These are phyloP conservation scores for Cladosporium sphaerospermum DNA, from an alignment of 2,329 filamentous ascomycete species.

Conservation along the genomic window DNA sequence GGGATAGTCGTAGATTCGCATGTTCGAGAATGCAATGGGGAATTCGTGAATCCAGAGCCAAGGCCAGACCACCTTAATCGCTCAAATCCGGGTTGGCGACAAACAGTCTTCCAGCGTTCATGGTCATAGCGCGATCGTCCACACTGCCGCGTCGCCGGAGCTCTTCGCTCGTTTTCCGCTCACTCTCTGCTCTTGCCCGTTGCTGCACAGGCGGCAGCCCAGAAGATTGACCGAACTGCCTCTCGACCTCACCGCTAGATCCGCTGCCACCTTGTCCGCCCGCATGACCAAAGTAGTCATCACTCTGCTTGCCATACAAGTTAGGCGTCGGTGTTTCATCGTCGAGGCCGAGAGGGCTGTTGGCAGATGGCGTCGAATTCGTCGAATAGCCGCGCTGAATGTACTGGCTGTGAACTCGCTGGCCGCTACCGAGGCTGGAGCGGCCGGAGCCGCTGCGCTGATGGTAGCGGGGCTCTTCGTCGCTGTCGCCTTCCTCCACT, in stretches of 20 bases:
- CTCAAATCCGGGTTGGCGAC: slow-evolving; percentile 76
- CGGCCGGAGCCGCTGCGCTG: slow-evolving; percentile 67
- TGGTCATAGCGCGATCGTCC: slow-evolving; percentile 72
- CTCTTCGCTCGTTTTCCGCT: slow-evolving; percentile 64
- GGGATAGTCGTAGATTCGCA: no score
- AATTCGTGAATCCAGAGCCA: no score
- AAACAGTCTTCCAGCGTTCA: slow-evolving; percentile 63
- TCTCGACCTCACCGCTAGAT: slow-evolving; percentile 44
- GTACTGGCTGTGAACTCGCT: slow-evolving; percentile 20
- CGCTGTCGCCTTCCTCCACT: slow-evolving; percentile 80
- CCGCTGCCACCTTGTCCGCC: slow-evolving; percentile 36
- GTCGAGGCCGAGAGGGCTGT: slow-evolving; percentile 32
- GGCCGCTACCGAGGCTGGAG: slow-evolving; percentile 50
- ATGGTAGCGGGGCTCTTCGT: slow-evolving; percentile 60
- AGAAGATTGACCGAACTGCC: slow-evolving; percentile 50
- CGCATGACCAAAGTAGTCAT: slow-evolving; percentile 39
- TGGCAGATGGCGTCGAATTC: slow-evolving; percentile 9
- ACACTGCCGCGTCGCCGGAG: slow-evolving; percentile 72
- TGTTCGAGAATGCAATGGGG: no score
- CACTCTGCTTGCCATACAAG: slow-evolving; percentile 24
- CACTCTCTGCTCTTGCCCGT: slow-evolving; percentile 36
- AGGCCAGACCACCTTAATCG: slow-evolving; percentile 28
- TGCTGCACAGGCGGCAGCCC: slow-evolving; percentile 35
- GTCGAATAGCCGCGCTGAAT: slow-evolving; percentile 39
- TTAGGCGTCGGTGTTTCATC: slow-evolving; percentile 43